These are phyloP conservation scores for Chlamydomonas applanata DNA, from an alignment of 139 green algal genomes.

Conservation along the genomic window DNA sequence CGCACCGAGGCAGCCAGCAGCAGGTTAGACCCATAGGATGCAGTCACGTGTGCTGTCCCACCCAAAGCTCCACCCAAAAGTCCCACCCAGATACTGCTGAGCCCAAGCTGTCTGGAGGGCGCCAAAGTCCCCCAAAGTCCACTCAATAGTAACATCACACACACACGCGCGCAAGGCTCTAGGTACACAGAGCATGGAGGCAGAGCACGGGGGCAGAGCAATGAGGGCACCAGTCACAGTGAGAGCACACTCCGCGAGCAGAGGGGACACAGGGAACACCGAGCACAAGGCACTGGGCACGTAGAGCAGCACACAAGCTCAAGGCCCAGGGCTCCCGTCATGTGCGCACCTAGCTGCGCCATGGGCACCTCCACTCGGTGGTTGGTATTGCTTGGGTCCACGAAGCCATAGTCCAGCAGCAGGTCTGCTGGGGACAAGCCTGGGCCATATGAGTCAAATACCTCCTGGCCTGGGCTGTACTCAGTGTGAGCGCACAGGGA, in stretches of 20 bases:
- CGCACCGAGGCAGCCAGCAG: too few relatives aligned
- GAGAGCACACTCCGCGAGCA: too few relatives aligned
- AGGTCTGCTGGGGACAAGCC: constrained; percentile 44
- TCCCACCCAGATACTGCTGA: too few relatives aligned
- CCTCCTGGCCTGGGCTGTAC: constrained; percentile 31
- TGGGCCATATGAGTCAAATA: constrained; percentile 50
- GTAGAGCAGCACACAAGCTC: background rate
- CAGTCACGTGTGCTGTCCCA: too few relatives aligned
- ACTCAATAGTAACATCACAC: too few relatives aligned
- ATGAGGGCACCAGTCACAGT: background rate
- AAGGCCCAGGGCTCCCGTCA: background rate
- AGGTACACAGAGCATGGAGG: too few relatives aligned
- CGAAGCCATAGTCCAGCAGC: constrained; percentile 58
- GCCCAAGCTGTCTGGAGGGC: too few relatives aligned
- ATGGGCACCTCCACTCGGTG: constrained; percentile 20
- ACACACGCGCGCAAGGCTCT: too few relatives aligned
- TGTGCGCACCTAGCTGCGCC: constrained; percentile 19
- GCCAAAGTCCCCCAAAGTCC: too few relatives aligned
- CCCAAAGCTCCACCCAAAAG: too few relatives aligned
- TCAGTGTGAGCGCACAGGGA: constrained; percentile 9
- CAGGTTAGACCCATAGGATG: too few relatives aligned
- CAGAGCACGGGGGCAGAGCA: background rate
- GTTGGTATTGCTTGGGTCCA: constrained; percentile 31
- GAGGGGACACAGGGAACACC: background rate
- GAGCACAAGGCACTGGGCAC: background rate